Evolutionary conservation across 495 filamentous ascomycete genomes (phyloP), one percentile per base, ranked within the genome.

Genomic region (Xylaria acuta): DNA sequence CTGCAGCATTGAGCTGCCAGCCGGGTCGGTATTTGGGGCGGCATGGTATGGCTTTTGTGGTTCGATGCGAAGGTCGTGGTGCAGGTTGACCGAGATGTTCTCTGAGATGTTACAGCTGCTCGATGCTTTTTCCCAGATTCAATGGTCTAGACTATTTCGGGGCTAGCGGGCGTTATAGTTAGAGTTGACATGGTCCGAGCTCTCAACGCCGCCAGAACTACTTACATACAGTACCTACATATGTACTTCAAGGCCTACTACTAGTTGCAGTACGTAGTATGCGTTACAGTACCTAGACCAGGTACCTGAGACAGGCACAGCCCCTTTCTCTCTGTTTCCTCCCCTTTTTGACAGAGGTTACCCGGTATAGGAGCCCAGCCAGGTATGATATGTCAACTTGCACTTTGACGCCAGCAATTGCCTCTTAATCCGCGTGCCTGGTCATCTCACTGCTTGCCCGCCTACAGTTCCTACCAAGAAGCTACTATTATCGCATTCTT

Each of bases 21-120:
- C 65, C 76, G 76, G 45, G 79, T 69, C 45, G 84, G 81, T 82
- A 86, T 77, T 78, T 83, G 80, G 36, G 84, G 84, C 60, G 84
- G 83, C 84, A 86, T 86, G 30, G 14, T 40, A 22, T n/a, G 1
- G 32, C 5, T 60, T 60, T 70, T 71, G 67, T 22, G 30, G 70
- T 69, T 74, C 30, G 53, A 40, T 51, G 36, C 22, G 25, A 47
- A 43, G 30, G 59, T 56, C 22, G 53, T 34, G 1, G 63, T 32
- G 22, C 9, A 22, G 40, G 22, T 54, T 59, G 66, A 47, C 41
- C 1, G 22, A 67, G 65, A 68, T 45, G 49, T 32, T 32, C 27
- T 11, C 20, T 49, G 20, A 45, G 14, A 20, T 51, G 43, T 3
- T 7, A 65, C 43, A 49, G 6, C 34, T 54, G 58, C 45, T 54